Evolutionary conservation across 192 early-diverging fungal genomes (phyloP).

Genomic region (Rhizoclosmatium globosum): DNA sequence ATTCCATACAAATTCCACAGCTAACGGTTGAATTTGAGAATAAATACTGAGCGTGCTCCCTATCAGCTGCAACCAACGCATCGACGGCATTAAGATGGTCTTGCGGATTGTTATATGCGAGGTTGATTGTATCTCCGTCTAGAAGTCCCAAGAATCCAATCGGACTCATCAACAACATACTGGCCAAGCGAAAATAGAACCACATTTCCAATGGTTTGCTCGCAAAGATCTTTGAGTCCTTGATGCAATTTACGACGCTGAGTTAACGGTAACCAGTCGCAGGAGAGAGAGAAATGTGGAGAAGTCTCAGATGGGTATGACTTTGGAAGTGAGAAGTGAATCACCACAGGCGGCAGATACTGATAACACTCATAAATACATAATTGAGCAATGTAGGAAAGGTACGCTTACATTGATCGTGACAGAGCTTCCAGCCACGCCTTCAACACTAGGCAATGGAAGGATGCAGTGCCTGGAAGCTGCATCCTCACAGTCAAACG

Average conservation of each 20-base stretch:
- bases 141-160: conserved; percentile 1
- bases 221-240: background rate
- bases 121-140: background rate
- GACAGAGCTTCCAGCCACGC: background rate
- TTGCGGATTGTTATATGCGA: background rate
- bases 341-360: conserved; percentile 6
- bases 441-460: background rate
- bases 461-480: background rate
- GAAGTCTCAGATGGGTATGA: conserved; percentile 8
- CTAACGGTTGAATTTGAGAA: conserved; percentile 34
- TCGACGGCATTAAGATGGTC: conserved; percentile 3
- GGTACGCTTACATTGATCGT: background rate
- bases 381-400: no score
- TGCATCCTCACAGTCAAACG: conserved; percentile 1
- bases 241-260: background rate
- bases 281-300: conserved; percentile 1
- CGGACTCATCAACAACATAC: conserved; percentile 11
- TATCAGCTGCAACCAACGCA: conserved; percentile 25
- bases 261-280: conserved; percentile 7
- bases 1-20: conserved; percentile 49
- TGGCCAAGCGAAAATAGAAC: conserved; percentile 12
- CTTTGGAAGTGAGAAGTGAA: conserved; percentile 17
- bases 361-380: background rate
- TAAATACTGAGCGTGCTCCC: background rate
- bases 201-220: background rate